A percentile compares a stretch with the other conserved stretches of the same genome.
Conservation (phyloP, 2,329 filamentous ascomycete genomes). For the Calonectria pseudoturangicola region DNA sequence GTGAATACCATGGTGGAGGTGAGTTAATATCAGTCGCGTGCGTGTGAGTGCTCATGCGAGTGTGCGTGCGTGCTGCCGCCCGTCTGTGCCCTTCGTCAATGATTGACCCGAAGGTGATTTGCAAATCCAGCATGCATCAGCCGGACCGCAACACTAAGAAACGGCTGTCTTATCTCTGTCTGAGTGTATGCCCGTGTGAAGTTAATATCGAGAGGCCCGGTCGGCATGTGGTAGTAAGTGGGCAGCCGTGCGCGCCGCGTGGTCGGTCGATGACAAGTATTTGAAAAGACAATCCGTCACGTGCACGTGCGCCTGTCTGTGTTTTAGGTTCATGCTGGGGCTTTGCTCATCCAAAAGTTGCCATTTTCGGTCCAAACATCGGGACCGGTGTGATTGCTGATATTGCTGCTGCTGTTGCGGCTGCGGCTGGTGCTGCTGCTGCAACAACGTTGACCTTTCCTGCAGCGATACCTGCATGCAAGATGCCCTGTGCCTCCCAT, state of each 20-base stretch:
- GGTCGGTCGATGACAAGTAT: background rate
- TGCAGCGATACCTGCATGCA: background rate
- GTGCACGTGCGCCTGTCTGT: slow-evolving; percentile 13
- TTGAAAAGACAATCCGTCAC: background rate
- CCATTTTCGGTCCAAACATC: background rate
- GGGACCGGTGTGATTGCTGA: slow-evolving; percentile 22
- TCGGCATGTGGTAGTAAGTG: slow-evolving; percentile 18
- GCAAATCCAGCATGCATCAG: slow-evolving; percentile 13
- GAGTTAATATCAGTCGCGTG: slow-evolving; percentile 34
- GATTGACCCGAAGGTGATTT: slow-evolving; percentile 33
- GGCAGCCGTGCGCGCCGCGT: slow-evolving; percentile 11
- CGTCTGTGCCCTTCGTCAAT: slow-evolving; percentile 1
- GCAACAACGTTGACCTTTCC: slow-evolving; percentile 16
- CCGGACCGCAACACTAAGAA: background rate
- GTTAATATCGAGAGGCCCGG: slow-evolving; percentile 5
- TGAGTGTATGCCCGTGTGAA: slow-evolving; percentile 21
- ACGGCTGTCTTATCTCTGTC: slow-evolving; percentile 22
- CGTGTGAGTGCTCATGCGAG: slow-evolving; percentile 17
- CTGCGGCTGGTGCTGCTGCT: slow-evolving; percentile 1
- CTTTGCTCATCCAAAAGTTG: background rate
- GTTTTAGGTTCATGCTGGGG: slow-evolving; percentile 2
- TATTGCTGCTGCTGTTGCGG: slow-evolving; percentile 6
- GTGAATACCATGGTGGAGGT: slow-evolving; percentile 23
- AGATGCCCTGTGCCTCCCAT: slow-evolving; percentile 18
- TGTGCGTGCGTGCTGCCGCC: slow-evolving; percentile 22